Conservation (phyloP, 2,329 filamentous ascomycete genomes). For the Clarireedia paspali region DNA sequence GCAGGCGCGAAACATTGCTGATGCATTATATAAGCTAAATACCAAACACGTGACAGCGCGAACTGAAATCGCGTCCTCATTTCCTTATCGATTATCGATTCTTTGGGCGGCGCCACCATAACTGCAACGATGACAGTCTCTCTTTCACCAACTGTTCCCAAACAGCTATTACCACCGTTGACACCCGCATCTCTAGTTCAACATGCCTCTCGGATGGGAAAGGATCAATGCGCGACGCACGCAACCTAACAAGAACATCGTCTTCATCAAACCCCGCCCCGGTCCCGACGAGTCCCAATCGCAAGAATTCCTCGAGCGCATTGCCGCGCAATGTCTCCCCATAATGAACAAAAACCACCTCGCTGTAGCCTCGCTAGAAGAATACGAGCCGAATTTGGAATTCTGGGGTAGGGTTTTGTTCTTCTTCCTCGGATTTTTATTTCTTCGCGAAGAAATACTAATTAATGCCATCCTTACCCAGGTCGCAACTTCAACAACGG, state of each 20-base stretch:
- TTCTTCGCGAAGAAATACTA: not conserved
- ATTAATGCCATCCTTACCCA: conserved; percentile 27
- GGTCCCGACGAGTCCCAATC: conserved; percentile 55
- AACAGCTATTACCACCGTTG: not conserved
- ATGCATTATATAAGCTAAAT: no score
- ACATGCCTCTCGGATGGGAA: conserved; percentile 72
- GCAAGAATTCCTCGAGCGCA: conserved; percentile 65
- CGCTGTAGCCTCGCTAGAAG: conserved; percentile 64
- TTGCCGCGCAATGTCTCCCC: conserved; percentile 72
- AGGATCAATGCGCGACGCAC: conserved; percentile 68
- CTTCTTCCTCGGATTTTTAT: not conserved
- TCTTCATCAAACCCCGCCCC: conserved; percentile 76
- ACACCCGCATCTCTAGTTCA: conserved; percentile 5
- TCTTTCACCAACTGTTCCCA: not conserved
- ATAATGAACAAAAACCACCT: conserved; percentile 61
- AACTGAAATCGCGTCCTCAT: no score
- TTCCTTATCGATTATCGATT: no score
- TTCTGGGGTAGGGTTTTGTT: conserved; percentile 44
- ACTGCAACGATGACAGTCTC: no score
- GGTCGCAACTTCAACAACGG: conserved; percentile 88
- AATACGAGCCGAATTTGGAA: conserved; percentile 72
- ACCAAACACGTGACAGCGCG: no score
- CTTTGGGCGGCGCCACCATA: no score
- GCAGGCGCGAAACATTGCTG: no score
- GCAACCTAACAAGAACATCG: conserved; percentile 69